Conservation (phyloP, 2,329 filamentous ascomycete genomes). For the Cryphonectria carpinicola region DNA sequence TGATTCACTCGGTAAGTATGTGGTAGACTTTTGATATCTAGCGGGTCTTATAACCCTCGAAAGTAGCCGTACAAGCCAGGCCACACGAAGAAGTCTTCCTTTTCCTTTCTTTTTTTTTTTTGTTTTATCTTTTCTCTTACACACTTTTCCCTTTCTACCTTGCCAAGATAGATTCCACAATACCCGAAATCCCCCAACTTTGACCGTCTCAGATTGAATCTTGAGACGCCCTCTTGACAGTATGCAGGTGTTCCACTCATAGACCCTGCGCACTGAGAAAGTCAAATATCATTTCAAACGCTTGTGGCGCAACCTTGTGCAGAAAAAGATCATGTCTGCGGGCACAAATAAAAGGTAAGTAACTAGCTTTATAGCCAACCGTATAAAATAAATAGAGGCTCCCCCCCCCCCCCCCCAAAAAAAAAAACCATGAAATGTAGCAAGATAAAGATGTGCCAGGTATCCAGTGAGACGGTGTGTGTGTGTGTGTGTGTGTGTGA, state of each 20-base stretch:
- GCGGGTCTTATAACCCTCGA: too few species aligned
- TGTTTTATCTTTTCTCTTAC: too few species aligned
- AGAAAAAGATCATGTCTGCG: slow-evolving; percentile 37
- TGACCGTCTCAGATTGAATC: background rate
- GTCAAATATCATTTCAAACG: slow-evolving; percentile 34
- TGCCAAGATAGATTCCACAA: background rate
- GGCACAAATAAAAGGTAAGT: background rate
- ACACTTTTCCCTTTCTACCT: background rate
- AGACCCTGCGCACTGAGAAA: slow-evolving; percentile 31
- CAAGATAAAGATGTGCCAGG: background rate
- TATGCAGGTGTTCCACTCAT: background rate
- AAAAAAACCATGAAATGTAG: too few species aligned
- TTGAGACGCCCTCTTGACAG: background rate
- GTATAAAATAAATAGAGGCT: too few species aligned
- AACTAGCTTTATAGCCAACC: background rate
- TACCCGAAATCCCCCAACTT: too few species aligned
- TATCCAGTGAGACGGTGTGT: background rate
- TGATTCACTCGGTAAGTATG: too few species aligned
- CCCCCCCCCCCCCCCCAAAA: too few species aligned
- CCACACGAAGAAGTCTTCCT: too few species aligned
- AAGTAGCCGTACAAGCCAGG: too few species aligned
- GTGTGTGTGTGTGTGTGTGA: background rate
- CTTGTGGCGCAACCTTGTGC: slow-evolving; percentile 35
- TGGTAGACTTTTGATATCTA: too few species aligned
- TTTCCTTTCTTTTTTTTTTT: too few species aligned